Evolutionary conservation across 1,139 yeast genomes (phyloP).

Genomic region (Meyerozyma guilliermondii): DNA sequence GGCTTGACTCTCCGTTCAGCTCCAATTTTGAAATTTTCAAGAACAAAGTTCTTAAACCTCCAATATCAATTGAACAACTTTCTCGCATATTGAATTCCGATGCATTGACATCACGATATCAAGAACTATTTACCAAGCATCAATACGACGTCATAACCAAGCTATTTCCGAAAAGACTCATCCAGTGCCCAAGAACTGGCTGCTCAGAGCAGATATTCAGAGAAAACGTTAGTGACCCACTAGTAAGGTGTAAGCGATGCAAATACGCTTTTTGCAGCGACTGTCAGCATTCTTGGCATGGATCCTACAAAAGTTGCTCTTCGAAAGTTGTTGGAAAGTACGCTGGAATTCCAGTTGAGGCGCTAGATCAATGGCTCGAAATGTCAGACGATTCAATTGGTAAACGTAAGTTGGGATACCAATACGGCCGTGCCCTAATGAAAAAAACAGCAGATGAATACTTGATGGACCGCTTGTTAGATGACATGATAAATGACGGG

Average conservation of each 20-base stretch:
- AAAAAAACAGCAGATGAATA: conserved; percentile 40
- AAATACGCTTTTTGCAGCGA: conserved; percentile 54
- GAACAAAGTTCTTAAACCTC: conserved; percentile 30
- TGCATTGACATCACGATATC: conserved; percentile 31
- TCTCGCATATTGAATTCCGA: conserved; percentile 19
- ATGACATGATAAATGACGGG: conserved; percentile 36
- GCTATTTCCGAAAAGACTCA: conserved; percentile 45
- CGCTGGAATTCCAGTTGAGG: conserved; percentile 37
- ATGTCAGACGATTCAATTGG: conserved; percentile 22
- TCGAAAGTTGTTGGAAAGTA: conserved; percentile 17
- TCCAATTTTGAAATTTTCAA: conserved; percentile 22
- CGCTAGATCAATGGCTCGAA: conserved; percentile 34
- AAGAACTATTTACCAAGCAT: conserved; percentile 29
- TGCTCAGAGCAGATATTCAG: conserved; percentile 45
- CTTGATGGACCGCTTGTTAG: conserved; percentile 44
- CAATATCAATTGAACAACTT: conserved; percentile 28
- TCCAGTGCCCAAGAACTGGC: conserved; percentile 45
- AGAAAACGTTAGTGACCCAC: conserved; percentile 44
- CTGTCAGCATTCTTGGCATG: conserved; percentile 67
- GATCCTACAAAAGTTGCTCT: conserved; percentile 45
- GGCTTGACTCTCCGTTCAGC: conserved; percentile 16
- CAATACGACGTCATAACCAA: conserved; percentile 42
- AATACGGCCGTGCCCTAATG: conserved; percentile 47
- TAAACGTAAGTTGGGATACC: conserved; percentile 34
- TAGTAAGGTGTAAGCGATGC: conserved; percentile 52